Conservation (phyloP, 805 yeast species). For the Metschnikowia continentalis region DNA sequence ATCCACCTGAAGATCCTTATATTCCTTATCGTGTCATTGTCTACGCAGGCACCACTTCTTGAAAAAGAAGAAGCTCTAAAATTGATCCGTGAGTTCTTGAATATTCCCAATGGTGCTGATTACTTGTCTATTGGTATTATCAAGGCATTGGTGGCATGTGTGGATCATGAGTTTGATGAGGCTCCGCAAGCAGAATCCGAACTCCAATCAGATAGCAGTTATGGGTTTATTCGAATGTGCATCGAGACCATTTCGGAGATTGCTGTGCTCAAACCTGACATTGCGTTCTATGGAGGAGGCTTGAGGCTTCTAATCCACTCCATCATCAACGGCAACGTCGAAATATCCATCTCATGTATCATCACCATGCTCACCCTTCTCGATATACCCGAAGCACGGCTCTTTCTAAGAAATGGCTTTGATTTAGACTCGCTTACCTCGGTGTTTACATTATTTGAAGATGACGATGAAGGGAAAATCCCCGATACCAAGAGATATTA, state of each 20-base stretch:
- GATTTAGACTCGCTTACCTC: slow-evolving; percentile 63
- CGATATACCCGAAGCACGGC: slow-evolving; percentile 53
- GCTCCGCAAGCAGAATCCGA: slow-evolving; percentile 2
- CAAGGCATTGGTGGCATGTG: slow-evolving; percentile 59
- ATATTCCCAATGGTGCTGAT: slow-evolving; percentile 46
- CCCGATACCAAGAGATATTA: slow-evolving; percentile 11
- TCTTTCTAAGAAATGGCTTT: slow-evolving; percentile 52
- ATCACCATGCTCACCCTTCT: slow-evolving; percentile 51
- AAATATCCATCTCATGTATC: slow-evolving; percentile 23
- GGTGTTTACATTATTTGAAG: slow-evolving; percentile 63
- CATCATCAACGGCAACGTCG: slow-evolving; percentile 25
- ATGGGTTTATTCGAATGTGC: slow-evolving; percentile 28
- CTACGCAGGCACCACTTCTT: slow-evolving; percentile 50
- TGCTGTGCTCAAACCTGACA: slow-evolving; percentile 35
- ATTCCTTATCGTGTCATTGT: slow-evolving; percentile 59
- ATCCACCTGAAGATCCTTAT: slow-evolving; percentile 55
- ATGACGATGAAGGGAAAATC: slow-evolving; percentile 12
- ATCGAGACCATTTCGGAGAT: slow-evolving; percentile 39
- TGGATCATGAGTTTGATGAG: slow-evolving; percentile 38
- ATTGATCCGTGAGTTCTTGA: slow-evolving; percentile 59
- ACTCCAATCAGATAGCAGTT: slow-evolving; percentile 1
- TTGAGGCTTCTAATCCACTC: slow-evolving; percentile 42
- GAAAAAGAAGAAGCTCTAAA: slow-evolving; percentile 80
- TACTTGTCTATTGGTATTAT: slow-evolving; percentile 60
- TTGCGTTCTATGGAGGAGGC: slow-evolving; percentile 51